Percentiles rank a stretch among this genome's conserved stretches.
phyloP scores from a whole-genome alignment of 1,284 basidiomycete species.

The Peniophora sp. region DNA sequence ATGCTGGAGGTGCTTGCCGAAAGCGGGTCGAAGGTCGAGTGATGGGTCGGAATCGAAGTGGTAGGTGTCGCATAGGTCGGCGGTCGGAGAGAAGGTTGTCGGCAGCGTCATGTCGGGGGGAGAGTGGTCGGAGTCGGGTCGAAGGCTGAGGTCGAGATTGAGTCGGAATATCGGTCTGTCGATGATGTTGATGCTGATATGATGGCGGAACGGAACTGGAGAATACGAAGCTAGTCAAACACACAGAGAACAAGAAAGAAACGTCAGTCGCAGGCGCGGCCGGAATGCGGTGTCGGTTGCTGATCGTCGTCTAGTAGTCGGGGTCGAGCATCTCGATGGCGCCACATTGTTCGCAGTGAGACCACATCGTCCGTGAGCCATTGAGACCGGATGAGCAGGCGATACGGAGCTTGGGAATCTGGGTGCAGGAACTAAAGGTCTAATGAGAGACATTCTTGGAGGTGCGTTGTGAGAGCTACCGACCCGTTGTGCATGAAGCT shows the following conservation, averaged over 20 bases:
- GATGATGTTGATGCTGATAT: too few relatives aligned
- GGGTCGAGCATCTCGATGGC: slow-evolving; percentile 80
- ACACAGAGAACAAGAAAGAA: neutral
- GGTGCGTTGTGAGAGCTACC: slow-evolving; percentile 24
- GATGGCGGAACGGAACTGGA: neutral
- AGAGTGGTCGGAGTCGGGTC: neutral
- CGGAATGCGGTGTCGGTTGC: slow-evolving; percentile 5
- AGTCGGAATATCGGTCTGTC: too few relatives aligned
- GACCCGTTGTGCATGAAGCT: slow-evolving; percentile 66
- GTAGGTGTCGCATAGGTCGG: neutral
- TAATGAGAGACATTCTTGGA: slow-evolving; percentile 5
- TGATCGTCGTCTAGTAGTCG: slow-evolving; percentile 31
- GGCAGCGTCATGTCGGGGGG: neutral
- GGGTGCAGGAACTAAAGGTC: slow-evolving; percentile 42
- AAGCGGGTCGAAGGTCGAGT: neutral
- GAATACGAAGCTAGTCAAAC: neutral
- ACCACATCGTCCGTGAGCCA: slow-evolving; percentile 64
- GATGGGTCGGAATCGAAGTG: neutral
- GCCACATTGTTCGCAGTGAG: slow-evolving; percentile 78
- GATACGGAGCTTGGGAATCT: slow-evolving; percentile 55
- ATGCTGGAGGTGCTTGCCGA: slow-evolving; percentile 1
- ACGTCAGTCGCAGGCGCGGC: neutral
- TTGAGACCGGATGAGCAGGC: slow-evolving; percentile 27
- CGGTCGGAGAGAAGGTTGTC: neutral
- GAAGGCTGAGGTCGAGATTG: neutral